Conservation (phyloP, 495 filamentous ascomycete genomes). For the Neurospora tetrasperma region DNA sequence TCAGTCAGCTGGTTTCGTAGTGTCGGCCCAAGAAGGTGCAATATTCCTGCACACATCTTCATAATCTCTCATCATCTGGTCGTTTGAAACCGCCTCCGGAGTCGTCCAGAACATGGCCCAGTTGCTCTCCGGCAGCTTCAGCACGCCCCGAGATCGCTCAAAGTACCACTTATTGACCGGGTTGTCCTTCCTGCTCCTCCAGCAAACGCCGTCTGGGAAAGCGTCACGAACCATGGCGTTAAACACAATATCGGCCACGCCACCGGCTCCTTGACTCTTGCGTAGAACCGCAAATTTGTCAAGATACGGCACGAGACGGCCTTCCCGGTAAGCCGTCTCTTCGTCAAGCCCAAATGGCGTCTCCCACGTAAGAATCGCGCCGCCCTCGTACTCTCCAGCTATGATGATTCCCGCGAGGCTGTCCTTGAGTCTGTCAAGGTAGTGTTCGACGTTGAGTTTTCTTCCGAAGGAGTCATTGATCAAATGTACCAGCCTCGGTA, state of each 20-base stretch:
- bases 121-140: slow-evolving; percentile 62
- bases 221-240: slow-evolving; percentile 85
- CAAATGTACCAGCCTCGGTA: slow-evolving; percentile 69
- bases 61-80: slow-evolving; percentile 62
- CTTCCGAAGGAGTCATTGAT: slow-evolving; percentile 93
- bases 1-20: slow-evolving; percentile 51
- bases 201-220: slow-evolving; percentile 72
- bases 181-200: slow-evolving; percentile 72
- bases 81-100: slow-evolving; percentile 39
- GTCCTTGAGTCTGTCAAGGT: slow-evolving; percentile 63
- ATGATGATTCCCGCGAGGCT: slow-evolving; percentile 85
- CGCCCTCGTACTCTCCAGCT: slow-evolving; percentile 93
- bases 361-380: slow-evolving; percentile 94
- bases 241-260: slow-evolving; percentile 91
- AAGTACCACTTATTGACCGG: slow-evolving; percentile 95
- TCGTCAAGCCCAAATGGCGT: slow-evolving; percentile 48
- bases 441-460: slow-evolving; percentile 72
- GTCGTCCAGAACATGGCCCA: slow-evolving; percentile 99
- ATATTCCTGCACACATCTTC: slow-evolving; percentile 71
- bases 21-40: slow-evolving; percentile 75
- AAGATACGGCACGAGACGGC: slow-evolving; percentile 75
- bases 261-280: slow-evolving; percentile 77
- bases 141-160: slow-evolving; percentile 71
- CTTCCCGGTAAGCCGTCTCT: slow-evolving; percentile 41
- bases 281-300: slow-evolving; percentile 96